Conservation (phyloP, 2,329 filamentous ascomycete genomes). For the Calonectria honghensis region DNA sequence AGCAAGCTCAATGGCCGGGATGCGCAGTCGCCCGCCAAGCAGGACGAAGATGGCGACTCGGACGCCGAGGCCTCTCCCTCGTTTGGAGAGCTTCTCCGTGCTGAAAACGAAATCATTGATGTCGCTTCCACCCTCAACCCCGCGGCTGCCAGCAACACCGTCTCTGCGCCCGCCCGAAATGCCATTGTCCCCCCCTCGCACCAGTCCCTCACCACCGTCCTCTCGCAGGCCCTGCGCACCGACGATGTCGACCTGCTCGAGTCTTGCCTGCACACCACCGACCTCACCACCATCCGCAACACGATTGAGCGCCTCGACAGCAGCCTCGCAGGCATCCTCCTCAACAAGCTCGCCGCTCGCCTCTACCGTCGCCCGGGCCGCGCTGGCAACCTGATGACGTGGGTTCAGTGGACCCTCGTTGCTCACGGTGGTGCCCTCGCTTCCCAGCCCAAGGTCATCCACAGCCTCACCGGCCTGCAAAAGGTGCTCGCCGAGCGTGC, state of each 20-base stretch:
- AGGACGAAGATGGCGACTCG: conserved; percentile 60
- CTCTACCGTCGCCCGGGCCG: conserved; percentile 91
- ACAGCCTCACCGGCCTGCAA: conserved; percentile 85
- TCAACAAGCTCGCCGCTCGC: conserved; percentile 89
- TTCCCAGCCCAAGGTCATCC: conserved; percentile 87
- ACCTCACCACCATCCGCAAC: conserved; percentile 85
- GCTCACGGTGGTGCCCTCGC: conserved; percentile 94
- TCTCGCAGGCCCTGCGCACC: conserved; percentile 93
- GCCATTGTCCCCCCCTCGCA: conserved; percentile 79
- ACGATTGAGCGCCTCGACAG: conserved; percentile 95
- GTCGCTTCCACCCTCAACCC: conserved; percentile 78
- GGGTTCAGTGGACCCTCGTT: conserved; percentile 96
- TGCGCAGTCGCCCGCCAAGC: conserved; percentile 45
- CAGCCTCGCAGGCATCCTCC: conserved; percentile 83
- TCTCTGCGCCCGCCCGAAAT: conserved; percentile 65
- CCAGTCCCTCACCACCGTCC: conserved; percentile 91
- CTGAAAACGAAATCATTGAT: conserved; percentile 83
- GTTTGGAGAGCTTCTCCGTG: conserved; percentile 90
- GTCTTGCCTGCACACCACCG: conserved; percentile 89
- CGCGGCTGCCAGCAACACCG: conserved; percentile 53
- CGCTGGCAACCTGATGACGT: conserved; percentile 92
- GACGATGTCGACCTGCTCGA: conserved; percentile 94
- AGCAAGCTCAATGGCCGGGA: conserved; percentile 54
- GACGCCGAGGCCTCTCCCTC: conserved; percentile 77
- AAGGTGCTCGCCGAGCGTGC: conserved; percentile 92